Evolutionary conservation across 2,329 filamentous ascomycete genomes (phyloP).

Genomic region (Samsoniella hepiali): DNA sequence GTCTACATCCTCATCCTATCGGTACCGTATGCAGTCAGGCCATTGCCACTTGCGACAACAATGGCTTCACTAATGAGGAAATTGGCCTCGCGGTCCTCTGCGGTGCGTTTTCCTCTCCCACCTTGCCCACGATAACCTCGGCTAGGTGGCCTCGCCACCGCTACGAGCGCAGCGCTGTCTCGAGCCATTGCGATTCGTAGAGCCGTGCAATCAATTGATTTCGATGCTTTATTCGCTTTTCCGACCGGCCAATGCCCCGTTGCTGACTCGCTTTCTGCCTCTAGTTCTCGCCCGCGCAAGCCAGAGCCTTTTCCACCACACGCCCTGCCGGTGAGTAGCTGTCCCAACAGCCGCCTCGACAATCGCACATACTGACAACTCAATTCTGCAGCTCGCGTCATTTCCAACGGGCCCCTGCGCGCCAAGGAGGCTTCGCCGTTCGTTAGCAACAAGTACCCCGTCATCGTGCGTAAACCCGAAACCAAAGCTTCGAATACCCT

Average conservation of each 20-base stretch:
- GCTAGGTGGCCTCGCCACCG: conserved; percentile 13
- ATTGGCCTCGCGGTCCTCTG: conserved; percentile 53
- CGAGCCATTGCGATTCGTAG: conserved; percentile 3
- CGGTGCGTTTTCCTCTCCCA: conserved; percentile 43
- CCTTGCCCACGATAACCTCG: conserved; percentile 23
- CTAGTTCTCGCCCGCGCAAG: conserved; percentile 38
- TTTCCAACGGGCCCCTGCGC: conserved; percentile 79
- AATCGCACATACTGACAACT: not conserved
- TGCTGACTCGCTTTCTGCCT: not conserved
- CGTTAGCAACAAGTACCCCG: conserved; percentile 85
- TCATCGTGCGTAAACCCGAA: conserved; percentile 65
- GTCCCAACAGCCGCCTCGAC: conserved; percentile 19
- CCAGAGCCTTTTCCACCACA: conserved; percentile 83
- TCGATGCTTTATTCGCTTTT: not conserved
- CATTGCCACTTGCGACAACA: conserved; percentile 31
- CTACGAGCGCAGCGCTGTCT: not conserved
- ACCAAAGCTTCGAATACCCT: not conserved
- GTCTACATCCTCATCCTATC: conserved; percentile 6
- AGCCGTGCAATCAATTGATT: not conserved
- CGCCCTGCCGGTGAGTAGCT: conserved; percentile 66
- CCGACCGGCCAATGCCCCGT: conserved; percentile 16
- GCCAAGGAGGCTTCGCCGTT: conserved; percentile 91
- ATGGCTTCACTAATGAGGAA: conserved; percentile 64
- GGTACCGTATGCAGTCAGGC: conserved; percentile 32
- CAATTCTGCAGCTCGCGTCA: conserved; percentile 67